A percentile compares a stretch with the other conserved stretches of the same genome.
Conservation (phyloP, 257 asterid species). For the Dorcoceras hygrometricum region DNA sequence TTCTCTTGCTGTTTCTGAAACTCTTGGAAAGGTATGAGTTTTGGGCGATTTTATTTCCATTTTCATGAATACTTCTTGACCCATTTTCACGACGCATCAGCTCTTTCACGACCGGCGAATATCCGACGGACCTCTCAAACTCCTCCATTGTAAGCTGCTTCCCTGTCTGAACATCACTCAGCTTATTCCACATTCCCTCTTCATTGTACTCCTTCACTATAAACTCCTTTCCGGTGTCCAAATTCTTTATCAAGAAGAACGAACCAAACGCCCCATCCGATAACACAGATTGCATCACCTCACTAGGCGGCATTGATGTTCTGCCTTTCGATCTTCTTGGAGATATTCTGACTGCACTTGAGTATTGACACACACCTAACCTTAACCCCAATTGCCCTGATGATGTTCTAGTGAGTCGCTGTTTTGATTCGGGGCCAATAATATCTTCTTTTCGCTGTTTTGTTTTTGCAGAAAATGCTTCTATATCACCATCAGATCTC, state of each 20-base stretch:
- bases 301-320: slow-evolving; percentile 27
- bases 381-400: slow-evolving; percentile 39
- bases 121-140: slow-evolving; percentile 77
- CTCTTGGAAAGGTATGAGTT: slow-evolving; percentile 61
- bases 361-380: slow-evolving; percentile 36
- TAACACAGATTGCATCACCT: slow-evolving; percentile 23
- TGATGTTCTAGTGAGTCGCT: slow-evolving; percentile 66
- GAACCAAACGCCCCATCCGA: slow-evolving; percentile 43
- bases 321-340: slow-evolving; percentile 26
- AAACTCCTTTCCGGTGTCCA: slow-evolving; percentile 90
- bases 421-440: slow-evolving; percentile 64
- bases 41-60: slow-evolving; percentile 38
- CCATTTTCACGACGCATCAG: slow-evolving; percentile 61
- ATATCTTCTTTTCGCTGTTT: slow-evolving; percentile 74
- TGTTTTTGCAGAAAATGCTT: slow-evolving; percentile 39
- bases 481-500: slow-evolving; percentile 87
- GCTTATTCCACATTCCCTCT: slow-evolving; percentile 78
- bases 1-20: slow-evolving; percentile 71
- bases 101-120: slow-evolving; percentile 81
- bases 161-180: slow-evolving; percentile 86
- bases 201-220: slow-evolving; percentile 73
- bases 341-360: slow-evolving; percentile 33
- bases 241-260: slow-evolving; percentile 75
- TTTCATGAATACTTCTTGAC: slow-evolving; percentile 24
- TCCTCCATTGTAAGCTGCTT: slow-evolving; percentile 86